phyloP scores from a whole-genome alignment of 148 eudicot species.

The Vaccinium macrocarpon region DNA sequence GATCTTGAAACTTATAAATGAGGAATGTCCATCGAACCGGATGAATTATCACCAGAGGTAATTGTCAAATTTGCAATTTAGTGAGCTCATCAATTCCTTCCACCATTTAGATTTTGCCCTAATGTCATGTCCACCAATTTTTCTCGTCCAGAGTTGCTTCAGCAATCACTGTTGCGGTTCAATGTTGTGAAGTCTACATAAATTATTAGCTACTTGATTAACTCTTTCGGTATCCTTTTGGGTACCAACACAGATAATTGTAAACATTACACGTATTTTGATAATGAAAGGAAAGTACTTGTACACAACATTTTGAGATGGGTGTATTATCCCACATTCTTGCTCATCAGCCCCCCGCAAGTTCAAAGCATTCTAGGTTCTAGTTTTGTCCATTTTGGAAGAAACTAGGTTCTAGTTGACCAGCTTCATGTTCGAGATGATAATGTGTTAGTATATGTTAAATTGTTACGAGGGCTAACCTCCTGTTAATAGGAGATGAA shows the following conservation, averaged over 20 bases:
- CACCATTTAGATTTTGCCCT: background rate
- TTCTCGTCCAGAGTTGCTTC: background rate
- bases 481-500: no score
- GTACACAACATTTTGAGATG: no score
- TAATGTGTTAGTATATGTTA: no score
- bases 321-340: no score
- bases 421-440: no score
- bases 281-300: no score
- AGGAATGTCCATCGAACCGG: background rate
- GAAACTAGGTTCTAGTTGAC: background rate
- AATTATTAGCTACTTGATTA: background rate
- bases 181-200: background rate
- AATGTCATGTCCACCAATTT: background rate
- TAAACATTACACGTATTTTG: background rate
- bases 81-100: background rate
- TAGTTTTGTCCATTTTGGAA: background rate
- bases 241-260: background rate
- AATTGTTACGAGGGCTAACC: no score
- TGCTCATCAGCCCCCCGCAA: background rate
- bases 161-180: background rate
- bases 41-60: background rate
- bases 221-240: background rate
- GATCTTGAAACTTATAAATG: constrained; percentile 41
- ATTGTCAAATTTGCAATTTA: background rate
- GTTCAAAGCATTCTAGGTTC: background rate